A percentile compares a stretch with the other conserved stretches of the same genome.
These are phyloP conservation scores for Ophiostoma himal-ulmi DNA, from an alignment of 2,329 filamentous ascomycete genomes.

Conservation along the genomic window DNA sequence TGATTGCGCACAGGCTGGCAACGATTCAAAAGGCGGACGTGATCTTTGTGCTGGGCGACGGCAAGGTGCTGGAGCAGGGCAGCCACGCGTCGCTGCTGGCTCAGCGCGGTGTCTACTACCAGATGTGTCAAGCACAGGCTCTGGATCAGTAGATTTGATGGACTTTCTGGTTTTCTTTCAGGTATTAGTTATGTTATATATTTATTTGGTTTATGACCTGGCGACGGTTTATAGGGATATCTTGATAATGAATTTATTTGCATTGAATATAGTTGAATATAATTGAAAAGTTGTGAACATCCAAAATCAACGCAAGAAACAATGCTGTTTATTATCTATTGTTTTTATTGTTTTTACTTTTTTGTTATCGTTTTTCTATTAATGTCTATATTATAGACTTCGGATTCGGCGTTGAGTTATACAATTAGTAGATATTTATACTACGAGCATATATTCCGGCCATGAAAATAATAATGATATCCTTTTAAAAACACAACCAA, in stretches of 20 bases:
- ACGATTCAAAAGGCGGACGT: constrained; percentile 65
- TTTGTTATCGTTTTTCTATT: too few species aligned
- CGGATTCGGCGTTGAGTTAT: too few species aligned
- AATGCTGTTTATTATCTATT: too few species aligned
- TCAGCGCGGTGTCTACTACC: constrained; percentile 46
- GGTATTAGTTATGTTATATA: background rate
- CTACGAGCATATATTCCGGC: too few species aligned
- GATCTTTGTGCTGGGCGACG: constrained; percentile 64
- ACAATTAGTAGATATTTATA: too few species aligned
- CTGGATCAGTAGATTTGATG: constrained; percentile 20
- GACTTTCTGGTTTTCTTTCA: background rate
- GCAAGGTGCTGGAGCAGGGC: constrained; percentile 56
- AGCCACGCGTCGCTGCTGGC: constrained; percentile 48
- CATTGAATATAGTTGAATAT: background rate
- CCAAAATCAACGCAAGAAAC: background rate
- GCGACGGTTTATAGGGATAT: background rate
- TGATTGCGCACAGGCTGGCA: constrained; percentile 59
- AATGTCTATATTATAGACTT: too few species aligned
- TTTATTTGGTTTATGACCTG: background rate
- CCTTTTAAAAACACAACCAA: too few species aligned
- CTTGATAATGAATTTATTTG: background rate
- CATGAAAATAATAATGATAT: too few species aligned
- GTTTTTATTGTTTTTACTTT: too few species aligned
- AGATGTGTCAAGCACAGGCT: constrained; percentile 34
- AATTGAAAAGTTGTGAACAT: background rate